Conservation (phyloP, 306 rosid genomes). For the Quercus robur region DNA sequence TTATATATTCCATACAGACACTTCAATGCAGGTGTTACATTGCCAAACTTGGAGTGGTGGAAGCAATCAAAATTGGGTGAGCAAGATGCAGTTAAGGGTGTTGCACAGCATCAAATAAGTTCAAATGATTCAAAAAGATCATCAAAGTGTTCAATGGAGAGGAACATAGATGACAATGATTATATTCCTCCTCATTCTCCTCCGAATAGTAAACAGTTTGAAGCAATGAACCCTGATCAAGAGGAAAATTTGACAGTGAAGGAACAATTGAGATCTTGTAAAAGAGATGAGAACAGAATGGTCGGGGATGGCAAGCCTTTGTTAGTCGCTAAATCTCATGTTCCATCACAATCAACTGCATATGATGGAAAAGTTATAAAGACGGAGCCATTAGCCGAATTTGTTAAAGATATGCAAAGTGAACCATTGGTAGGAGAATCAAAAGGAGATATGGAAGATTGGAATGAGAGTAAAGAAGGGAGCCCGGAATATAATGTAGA, state of each 20-base stretch:
- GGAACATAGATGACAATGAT: not conserved
- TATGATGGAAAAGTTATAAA: not conserved
- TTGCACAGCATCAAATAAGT: not conserved
- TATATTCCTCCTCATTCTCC: constrained; percentile 3
- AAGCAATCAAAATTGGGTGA: not conserved
- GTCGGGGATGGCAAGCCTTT: not conserved
- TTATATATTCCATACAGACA: constrained; percentile 15
- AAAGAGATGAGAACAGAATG: constrained; percentile 1
- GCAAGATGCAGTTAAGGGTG: not conserved
- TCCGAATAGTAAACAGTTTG: not conserved
- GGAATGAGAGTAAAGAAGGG: not conserved
- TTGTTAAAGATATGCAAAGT: too few relatives aligned
- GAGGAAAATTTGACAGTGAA: not conserved
- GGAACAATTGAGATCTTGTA: not conserved
- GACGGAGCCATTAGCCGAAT: too few relatives aligned
- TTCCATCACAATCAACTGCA: not conserved
- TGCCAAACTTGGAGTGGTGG: not conserved
- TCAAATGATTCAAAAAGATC: not conserved
- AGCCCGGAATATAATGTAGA: not conserved
- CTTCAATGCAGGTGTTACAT: constrained; percentile 19
- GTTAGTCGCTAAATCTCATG: constrained; percentile 2
- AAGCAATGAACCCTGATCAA: not conserved
- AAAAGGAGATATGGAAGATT: not conserved
- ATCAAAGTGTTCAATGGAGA: not conserved
- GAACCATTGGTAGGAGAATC: not conserved